Conservation (phyloP, 495 filamentous ascomycete species). For the Beverwykella pulmonaria region DNA sequence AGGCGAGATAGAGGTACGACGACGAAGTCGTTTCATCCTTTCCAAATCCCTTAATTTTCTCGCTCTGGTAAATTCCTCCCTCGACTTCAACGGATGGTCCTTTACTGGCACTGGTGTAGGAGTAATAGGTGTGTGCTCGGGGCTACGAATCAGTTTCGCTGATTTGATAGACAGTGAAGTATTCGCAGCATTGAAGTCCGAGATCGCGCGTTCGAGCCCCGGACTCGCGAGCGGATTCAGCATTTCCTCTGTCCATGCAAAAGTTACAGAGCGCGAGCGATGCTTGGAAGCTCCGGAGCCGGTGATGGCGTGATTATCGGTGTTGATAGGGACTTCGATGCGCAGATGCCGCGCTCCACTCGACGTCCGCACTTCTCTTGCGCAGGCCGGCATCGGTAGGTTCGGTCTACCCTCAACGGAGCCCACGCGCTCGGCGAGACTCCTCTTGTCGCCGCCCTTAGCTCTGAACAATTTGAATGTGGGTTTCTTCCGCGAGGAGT, state of each 20-base stretch:
- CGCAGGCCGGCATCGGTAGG: constrained; percentile 2
- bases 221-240: constrained; percentile 26
- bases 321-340: neutral
- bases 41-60: constrained; percentile 25
- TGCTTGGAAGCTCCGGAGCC: neutral
- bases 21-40: neutral
- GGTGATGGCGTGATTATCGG: constrained; percentile 2
- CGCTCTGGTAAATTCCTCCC: constrained; percentile 18
- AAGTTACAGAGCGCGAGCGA: neutral
- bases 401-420: neutral
- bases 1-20: neutral
- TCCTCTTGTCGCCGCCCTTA: constrained; percentile 5
- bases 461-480: constrained; percentile 10
- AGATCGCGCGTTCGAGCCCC: constrained; percentile 11
- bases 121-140: neutral
- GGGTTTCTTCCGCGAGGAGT: constrained; percentile 3
- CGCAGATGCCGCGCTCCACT: constrained; percentile 20
- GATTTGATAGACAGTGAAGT: neutral
- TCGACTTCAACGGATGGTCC: constrained; percentile 14
- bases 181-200: neutral
- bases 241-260: constrained; percentile 27
- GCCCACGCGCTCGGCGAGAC: neutral
- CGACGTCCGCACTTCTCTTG: constrained; percentile 14
- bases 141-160: neutral
- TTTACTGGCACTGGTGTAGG: constrained; percentile 14